These are phyloP conservation scores for Excoecaria cochinchinensis DNA, from an alignment of 345 rosid species.

Conservation along the genomic window DNA sequence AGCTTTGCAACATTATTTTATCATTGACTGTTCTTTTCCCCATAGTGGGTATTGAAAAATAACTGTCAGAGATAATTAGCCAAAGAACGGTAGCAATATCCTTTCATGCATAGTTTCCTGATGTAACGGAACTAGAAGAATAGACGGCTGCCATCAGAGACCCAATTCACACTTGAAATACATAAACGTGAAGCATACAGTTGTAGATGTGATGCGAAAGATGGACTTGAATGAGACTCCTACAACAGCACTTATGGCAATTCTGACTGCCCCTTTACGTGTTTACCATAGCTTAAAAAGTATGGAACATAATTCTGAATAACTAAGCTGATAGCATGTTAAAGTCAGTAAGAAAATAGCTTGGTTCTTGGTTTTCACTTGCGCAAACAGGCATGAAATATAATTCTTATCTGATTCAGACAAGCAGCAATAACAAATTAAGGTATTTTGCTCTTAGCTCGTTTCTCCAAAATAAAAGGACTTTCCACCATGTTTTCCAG, in stretches of 20 bases:
- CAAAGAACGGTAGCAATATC: background rate
- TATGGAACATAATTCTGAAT: background rate
- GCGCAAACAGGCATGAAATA: background rate
- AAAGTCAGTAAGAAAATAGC: background rate
- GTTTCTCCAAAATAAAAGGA: background rate
- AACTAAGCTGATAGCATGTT: background rate
- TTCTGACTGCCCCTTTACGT: background rate
- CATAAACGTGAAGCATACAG: background rate
- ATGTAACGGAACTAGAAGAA: background rate
- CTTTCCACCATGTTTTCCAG: background rate
- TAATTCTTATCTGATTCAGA: background rate
- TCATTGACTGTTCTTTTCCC: background rate
- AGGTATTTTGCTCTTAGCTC: background rate
- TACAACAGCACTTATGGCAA: background rate
- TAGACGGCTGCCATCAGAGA: background rate
- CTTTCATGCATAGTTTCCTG: background rate
- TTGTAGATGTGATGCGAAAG: background rate
- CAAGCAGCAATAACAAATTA: background rate
- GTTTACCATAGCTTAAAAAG: background rate
- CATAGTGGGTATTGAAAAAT: too few species aligned
- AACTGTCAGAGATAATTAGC: background rate
- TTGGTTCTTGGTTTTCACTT: background rate
- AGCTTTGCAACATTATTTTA: background rate
- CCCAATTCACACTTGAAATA: background rate
- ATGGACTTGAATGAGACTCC: background rate